Evolutionary conservation across 2,329 filamentous ascomycete species (phyloP).

Genomic region (Dryadomyces sulphureus): DNA sequence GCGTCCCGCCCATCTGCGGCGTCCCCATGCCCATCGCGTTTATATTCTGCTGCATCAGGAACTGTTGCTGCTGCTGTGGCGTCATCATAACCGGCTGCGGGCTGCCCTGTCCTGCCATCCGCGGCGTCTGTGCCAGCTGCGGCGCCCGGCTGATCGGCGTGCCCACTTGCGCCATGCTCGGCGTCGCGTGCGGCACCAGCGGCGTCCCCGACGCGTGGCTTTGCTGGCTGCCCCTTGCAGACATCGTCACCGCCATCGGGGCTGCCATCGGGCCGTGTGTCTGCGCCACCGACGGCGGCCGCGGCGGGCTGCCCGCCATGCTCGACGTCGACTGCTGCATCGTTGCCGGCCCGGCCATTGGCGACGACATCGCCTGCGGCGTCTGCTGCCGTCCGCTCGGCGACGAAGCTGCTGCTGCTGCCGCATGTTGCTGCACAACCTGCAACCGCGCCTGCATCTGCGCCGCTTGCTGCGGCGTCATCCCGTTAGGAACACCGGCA

Average conservation of each 20-base stretch:
- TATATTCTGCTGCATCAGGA: conserved; percentile 34
- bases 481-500: conserved; percentile 19
- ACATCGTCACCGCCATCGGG: conserved; percentile 48
- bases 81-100: conserved; percentile 44
- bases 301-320: conserved; percentile 52
- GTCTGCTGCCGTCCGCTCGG: conserved; percentile 50
- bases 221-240: conserved; percentile 49
- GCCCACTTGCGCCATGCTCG: conserved; percentile 33
- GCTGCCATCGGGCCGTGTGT: conserved; percentile 40
- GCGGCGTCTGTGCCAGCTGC: conserved; percentile 38
- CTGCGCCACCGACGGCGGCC: conserved; percentile 52
- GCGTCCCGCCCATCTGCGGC: conserved; percentile 18
- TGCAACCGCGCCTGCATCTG: conserved; percentile 36
- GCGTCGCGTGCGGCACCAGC: conserved; percentile 44
- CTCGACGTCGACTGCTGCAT: conserved; percentile 54
- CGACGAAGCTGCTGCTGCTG: conserved; percentile 50
- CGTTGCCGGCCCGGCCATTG: conserved; percentile 44
- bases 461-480: conserved; percentile 20
- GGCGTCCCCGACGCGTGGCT: conserved; percentile 51
- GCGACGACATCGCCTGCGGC: conserved; percentile 50
- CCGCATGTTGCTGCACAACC: conserved; percentile 37
- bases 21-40: conserved; percentile 22
- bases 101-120: conserved; percentile 35
- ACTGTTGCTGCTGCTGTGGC: conserved; percentile 32
- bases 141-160: conserved; percentile 40